A percentile compares a stretch with the other conserved stretches of the same genome.
These are phyloP conservation scores for Populus tomentosa DNA, from an alignment of 441 rosid species.

Conservation along the genomic window DNA sequence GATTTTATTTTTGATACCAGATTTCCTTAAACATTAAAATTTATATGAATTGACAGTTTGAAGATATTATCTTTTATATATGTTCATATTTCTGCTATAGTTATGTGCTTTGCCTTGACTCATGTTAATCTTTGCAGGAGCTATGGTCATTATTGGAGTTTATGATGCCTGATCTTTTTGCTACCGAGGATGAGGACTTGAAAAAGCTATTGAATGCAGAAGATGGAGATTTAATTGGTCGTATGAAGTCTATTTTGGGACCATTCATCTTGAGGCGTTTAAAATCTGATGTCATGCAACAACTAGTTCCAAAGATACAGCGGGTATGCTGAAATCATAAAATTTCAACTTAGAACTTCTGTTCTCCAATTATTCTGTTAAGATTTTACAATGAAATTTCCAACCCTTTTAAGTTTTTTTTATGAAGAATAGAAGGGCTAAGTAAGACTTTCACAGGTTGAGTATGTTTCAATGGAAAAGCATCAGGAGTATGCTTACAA, in stretches of 20 bases:
- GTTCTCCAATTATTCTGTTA: not conserved
- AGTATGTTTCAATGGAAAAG: conserved; percentile 77
- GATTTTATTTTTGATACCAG: not conserved
- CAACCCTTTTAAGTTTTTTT: not conserved
- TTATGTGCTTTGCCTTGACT: conserved; percentile 18
- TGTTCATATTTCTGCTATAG: not conserved
- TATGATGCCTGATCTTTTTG: conserved; percentile 95
- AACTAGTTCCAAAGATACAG: conserved; percentile 91
- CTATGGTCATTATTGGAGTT: conserved; percentile 94
- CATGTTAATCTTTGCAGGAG: conserved; percentile 50
- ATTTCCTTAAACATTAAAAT: not conserved
- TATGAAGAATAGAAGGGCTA: conserved; percentile 13
- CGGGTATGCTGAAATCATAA: conserved; percentile 41
- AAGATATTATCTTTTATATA: not conserved
- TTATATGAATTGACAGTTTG: not conserved
- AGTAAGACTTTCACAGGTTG: conserved; percentile 54
- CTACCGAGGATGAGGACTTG: conserved; percentile 85
- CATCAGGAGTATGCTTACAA: conserved; percentile 75
- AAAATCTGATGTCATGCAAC: conserved; percentile 98
- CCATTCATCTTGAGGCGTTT: conserved; percentile 95
- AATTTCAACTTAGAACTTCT: conserved; percentile 5
- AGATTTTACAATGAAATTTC: conserved; percentile 11
- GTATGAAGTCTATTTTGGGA: conserved; percentile 93
- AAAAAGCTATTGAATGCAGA: conserved; percentile 82
- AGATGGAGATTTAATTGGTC: conserved; percentile 73